Evolutionary conservation across 768 basidiomycete genomes (phyloP).

Genomic region (Calocybe indica): DNA sequence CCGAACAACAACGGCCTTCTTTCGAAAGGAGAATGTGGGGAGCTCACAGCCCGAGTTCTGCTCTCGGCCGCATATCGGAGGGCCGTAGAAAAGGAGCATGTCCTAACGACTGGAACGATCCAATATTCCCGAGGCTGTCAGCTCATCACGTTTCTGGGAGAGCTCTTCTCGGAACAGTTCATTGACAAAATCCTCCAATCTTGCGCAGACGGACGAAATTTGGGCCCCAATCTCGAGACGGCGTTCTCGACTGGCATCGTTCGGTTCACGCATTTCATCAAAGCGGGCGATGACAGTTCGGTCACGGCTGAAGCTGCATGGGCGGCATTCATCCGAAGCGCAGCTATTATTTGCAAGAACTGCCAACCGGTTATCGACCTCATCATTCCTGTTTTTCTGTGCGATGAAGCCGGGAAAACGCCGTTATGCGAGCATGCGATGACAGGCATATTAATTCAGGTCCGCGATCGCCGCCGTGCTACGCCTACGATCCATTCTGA

Average conservation of each 20-base stretch:
- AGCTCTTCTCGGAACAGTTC: not conserved
- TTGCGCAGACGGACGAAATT: not conserved
- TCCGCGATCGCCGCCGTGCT: not conserved
- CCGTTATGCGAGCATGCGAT: no score
- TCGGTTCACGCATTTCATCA: conserved; percentile 25
- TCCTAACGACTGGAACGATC: not conserved
- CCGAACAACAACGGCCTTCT: conserved; percentile 5
- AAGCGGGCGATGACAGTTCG: conserved; percentile 13
- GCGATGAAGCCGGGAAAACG: not conserved
- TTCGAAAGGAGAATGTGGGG: conserved; percentile 11
- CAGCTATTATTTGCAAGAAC: conserved; percentile 15
- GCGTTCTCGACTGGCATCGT: conserved; percentile 18
- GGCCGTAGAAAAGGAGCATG: not conserved
- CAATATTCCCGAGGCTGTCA: not conserved
- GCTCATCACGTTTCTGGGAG: not conserved
- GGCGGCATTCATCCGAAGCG: conserved; percentile 17
- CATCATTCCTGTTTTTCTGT: conserved; percentile 19
- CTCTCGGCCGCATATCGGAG: conserved; percentile 14
- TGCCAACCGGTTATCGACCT: conserved; percentile 14
- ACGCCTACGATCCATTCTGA: no score
- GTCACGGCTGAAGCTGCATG: conserved; percentile 10
- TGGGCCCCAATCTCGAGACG: not conserved
- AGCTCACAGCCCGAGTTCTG: conserved; percentile 15
- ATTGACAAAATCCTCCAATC: not conserved
- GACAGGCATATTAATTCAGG: not conserved